A percentile compares a stretch with the other conserved stretches of the same genome.
phyloP scores from a whole-genome alignment of 1,284 basidiomycete genomes.

The Ustilago esculenta region DNA sequence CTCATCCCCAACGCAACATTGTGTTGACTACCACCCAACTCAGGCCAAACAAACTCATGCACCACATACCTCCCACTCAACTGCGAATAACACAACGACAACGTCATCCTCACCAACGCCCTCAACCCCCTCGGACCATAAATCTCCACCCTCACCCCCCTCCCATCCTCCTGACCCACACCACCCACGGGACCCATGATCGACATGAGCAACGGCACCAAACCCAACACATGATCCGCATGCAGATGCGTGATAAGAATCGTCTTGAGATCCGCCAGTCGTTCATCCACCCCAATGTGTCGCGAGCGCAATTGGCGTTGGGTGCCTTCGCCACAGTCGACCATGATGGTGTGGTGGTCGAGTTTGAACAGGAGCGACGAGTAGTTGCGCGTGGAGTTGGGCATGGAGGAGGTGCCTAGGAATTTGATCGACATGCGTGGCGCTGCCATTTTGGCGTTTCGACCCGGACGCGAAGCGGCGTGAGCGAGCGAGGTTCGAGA shows the following conservation, averaged over 20 bases:
- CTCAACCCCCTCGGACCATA: conserved; percentile 62
- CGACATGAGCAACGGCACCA: conserved; percentile 62
- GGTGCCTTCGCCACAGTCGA: conserved; percentile 65
- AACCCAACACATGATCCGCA: conserved; percentile 61
- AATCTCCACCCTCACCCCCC: conserved; percentile 52
- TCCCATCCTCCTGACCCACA: conserved; percentile 7
- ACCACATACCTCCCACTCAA: conserved; percentile 60
- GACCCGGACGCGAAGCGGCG: too few species aligned
- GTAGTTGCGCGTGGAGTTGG: conserved; percentile 60
- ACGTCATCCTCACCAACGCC: conserved; percentile 57
- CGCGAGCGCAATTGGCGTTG: conserved; percentile 58
- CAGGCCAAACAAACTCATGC: conserved; percentile 63
- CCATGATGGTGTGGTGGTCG: conserved; percentile 57
- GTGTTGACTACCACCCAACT: too few species aligned
- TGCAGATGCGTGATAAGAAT: conserved; percentile 65
- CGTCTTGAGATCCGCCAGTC: conserved; percentile 54
- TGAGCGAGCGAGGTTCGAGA: too few species aligned
- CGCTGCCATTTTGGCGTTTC: conserved; percentile 38
- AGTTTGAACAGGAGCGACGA: conserved; percentile 62
- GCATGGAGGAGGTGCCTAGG: conserved; percentile 63
- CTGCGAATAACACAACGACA: conserved; percentile 60
- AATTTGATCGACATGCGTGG: conserved; percentile 58
- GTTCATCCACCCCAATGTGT: conserved; percentile 54
- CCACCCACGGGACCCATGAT: conserved; percentile 59
- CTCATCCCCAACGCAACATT: too few species aligned